phyloP scores from a whole-genome alignment of 2,329 filamentous ascomycete genomes.

The Cladophialophora yegresii region DNA sequence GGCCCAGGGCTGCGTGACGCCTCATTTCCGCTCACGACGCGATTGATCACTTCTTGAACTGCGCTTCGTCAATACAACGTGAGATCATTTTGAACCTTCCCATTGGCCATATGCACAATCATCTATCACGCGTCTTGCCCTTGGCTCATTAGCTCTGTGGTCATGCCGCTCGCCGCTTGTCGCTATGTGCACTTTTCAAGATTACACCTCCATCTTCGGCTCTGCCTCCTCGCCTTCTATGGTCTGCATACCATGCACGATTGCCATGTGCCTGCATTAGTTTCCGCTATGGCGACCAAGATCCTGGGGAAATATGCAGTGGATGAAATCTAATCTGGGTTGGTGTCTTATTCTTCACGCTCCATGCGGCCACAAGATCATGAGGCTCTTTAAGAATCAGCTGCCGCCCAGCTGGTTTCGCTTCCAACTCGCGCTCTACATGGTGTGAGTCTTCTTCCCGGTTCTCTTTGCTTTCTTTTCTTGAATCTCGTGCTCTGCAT shows the following conservation, averaged over 20 bases:
- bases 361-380: background rate
- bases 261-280: constrained; percentile 14
- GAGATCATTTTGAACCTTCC: background rate
- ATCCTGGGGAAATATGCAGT: constrained; percentile 8
- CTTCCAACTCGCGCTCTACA: background rate
- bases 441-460: background rate
- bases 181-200: background rate
- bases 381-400: constrained; percentile 21
- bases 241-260: background rate
- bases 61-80: background rate
- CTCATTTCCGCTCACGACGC: constrained; percentile 21
- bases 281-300: background rate
- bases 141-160: constrained; percentile 18
- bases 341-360: background rate
- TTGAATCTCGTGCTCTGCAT: constrained; percentile 3
- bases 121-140: constrained; percentile 11
- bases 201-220: constrained; percentile 15
- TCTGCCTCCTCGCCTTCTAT: constrained; percentile 4
- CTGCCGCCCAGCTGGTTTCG: constrained; percentile 12
- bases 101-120: constrained; percentile 19
- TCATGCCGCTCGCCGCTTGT: background rate
- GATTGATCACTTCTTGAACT: constrained; percentile 6
- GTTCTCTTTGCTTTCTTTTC: background rate
- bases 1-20: background rate
- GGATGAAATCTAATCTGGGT: background rate